Evolutionary conservation across 495 filamentous ascomycete species (phyloP), one percentile per base, ranked within the genome.

Genomic region (Neurospora sp.): DNA sequence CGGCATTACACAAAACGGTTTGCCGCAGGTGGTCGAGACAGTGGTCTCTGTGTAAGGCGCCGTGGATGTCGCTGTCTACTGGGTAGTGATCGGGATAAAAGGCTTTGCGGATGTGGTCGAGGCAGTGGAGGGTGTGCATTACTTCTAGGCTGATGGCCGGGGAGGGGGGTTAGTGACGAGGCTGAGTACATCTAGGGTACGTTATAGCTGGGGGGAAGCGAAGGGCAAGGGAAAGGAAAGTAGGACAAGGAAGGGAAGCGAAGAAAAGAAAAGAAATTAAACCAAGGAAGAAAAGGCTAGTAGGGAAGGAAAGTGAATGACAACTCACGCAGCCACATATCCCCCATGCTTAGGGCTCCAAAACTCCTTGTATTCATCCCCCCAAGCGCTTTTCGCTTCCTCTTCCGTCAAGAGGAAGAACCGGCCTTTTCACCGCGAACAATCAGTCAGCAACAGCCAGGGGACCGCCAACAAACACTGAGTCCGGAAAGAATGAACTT

Each of bases 91-190:
- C 8, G 3, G 71, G 71, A 1, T 59, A 72, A 0, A 72, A 72
- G 20, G 65, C 68, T 41, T 72, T 68, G 31, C 71, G 71, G 39
- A 72, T 41, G 40, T 59, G 71, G 65, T 72, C 45, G 7, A 72
- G 71, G 14, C 71, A 72, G 40, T 72, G 71, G 16, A 72, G 71
- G 10, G 71, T 59, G 45, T 72, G 71, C 38, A 72, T 69, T 31
- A 72, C 45, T 37, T 72, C 71, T 10, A 72, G 48, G 37, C 70
- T 72, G 27, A 0, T 31, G 27, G 27, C 27, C 27, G 27, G 27
- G 27, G 0, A 27, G 27, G 27, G 27, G 27, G 27, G 27, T 31
- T 31, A 27, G 27, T 27, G 27, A 27, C 0, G 27, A 27, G 27
- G 27, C 27, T 27, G 27, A 27, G 27, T 27, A 27, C 27, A 27